Evolutionary conservation across 2,329 filamentous ascomycete genomes (phyloP).

Genomic region (Fusarium nodosum): DNA sequence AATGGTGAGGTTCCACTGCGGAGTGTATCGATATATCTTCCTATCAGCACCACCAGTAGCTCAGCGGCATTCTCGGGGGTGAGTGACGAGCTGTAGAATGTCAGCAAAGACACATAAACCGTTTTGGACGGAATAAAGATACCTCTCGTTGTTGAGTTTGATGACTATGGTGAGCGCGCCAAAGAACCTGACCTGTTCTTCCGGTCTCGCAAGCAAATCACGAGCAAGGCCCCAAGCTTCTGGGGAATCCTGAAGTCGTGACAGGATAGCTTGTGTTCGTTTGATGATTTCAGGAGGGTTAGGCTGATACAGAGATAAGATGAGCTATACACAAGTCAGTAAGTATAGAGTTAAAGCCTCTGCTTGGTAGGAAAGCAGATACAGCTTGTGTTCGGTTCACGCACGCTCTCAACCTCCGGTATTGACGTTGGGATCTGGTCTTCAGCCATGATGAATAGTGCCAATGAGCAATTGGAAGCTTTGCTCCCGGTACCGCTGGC

Average conservation of each 20-base stretch:
- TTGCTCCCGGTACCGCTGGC: not conserved
- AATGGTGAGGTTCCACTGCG: slow-evolving; percentile 67
- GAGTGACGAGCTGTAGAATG: slow-evolving; percentile 60
- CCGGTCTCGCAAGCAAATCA: slow-evolving; percentile 75
- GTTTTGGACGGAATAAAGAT: not conserved
- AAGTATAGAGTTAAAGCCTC: not conserved
- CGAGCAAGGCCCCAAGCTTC: slow-evolving; percentile 90
- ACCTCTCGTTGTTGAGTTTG: slow-evolving; percentile 94
- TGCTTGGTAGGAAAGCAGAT: not conserved
- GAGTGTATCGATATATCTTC: slow-evolving; percentile 72
- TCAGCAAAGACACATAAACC: not conserved
- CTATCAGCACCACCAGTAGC: slow-evolving; percentile 71
- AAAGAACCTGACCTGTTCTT: slow-evolving; percentile 88
- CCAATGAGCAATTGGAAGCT: not conserved
- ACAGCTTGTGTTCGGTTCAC: slow-evolving; percentile 1
- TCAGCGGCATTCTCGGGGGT: slow-evolving; percentile 69
- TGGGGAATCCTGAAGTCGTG: slow-evolving; percentile 81
- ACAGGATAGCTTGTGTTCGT: slow-evolving; percentile 78
- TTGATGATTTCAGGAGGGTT: slow-evolving; percentile 63
- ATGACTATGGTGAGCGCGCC: slow-evolving; percentile 93
- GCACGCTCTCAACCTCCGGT: slow-evolving; percentile 42
- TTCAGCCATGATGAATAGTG: slow-evolving; percentile 27
- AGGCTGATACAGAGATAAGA: slow-evolving; percentile 67
- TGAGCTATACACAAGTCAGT: slow-evolving; percentile 56
- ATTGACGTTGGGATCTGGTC: slow-evolving; percentile 32